phyloP scores from a whole-genome alignment of 2,329 filamentous ascomycete species.

The Falciphora oryzae region DNA sequence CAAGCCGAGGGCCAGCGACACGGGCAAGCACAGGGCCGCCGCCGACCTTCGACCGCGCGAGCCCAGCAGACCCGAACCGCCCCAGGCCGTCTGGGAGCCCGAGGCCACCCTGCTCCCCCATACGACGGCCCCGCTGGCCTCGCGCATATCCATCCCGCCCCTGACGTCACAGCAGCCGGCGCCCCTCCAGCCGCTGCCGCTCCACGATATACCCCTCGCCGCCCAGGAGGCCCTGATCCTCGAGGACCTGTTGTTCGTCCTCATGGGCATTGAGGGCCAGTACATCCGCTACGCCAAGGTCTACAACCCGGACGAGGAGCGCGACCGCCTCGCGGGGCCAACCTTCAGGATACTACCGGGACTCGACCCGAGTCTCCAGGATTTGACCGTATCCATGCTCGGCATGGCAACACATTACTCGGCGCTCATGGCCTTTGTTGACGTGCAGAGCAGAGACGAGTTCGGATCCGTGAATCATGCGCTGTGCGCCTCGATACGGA shows the following conservation, averaged over 20 bases:
- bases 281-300: constrained; percentile 82
- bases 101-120: constrained; percentile 66
- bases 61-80: constrained; percentile 22
- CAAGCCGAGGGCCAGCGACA: constrained; percentile 28
- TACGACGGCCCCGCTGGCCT: constrained; percentile 66
- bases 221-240: constrained; percentile 81
- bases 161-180: constrained; percentile 69
- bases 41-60: constrained; percentile 26
- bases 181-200: constrained; percentile 58
- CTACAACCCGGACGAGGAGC: constrained; percentile 80
- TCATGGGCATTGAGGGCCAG: constrained; percentile 98
- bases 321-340: constrained; percentile 79
- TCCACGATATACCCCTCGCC: constrained; percentile 69
- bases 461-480: constrained; percentile 95
- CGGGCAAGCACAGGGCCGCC: constrained; percentile 32
- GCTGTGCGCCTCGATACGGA: constrained; percentile 89
- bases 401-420: constrained; percentile 92
- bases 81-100: constrained; percentile 64
- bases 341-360: constrained; percentile 73
- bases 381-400: constrained; percentile 82
- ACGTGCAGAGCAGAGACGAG: constrained; percentile 87
- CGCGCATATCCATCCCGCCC: constrained; percentile 49
- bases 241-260: constrained; percentile 87
- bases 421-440: constrained; percentile 86
- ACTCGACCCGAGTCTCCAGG: constrained; percentile 84